phyloP scores from a whole-genome alignment of 805 yeast genomes.

The Brettanomyces sp. region DNA sequence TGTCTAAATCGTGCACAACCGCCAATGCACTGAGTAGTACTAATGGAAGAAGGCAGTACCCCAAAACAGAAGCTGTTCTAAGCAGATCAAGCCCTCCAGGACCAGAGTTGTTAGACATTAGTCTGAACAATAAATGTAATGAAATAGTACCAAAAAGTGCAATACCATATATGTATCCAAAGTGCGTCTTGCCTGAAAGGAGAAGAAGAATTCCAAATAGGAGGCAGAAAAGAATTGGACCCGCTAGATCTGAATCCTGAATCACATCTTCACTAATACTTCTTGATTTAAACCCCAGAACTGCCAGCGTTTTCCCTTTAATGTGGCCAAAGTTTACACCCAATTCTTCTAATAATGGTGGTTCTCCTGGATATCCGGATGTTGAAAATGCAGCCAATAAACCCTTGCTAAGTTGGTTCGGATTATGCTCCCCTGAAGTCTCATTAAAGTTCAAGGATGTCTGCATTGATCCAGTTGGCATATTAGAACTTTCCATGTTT shows the following conservation, averaged over 20 bases:
- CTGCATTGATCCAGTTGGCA: constrained; percentile 20
- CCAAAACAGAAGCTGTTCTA: constrained; percentile 84
- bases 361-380: constrained; percentile 90
- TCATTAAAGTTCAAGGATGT: constrained; percentile 17
- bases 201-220: constrained; percentile 76
- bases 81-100: constrained; percentile 36
- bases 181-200: constrained; percentile 88
- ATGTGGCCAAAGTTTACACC: constrained; percentile 91
- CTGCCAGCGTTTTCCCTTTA: constrained; percentile 74
- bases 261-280: constrained; percentile 65
- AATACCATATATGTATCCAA: constrained; percentile 94
- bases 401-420: constrained; percentile 54
- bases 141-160: constrained; percentile 85
- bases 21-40: constrained; percentile 70
- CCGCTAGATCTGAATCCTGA: constrained; percentile 89
- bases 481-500: background rate
- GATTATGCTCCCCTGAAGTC: constrained; percentile 13
- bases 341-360: constrained; percentile 82
- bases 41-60: constrained; percentile 87
- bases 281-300: constrained; percentile 57
- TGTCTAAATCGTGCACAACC: constrained; percentile 60
- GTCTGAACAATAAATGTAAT: constrained; percentile 72
- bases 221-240: constrained; percentile 84
- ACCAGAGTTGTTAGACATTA: constrained; percentile 61
- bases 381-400: constrained; percentile 87